These are phyloP conservation scores for Penicillium corylophilum DNA, from an alignment of 2,329 filamentous ascomycete species.

Conservation along the genomic window DNA sequence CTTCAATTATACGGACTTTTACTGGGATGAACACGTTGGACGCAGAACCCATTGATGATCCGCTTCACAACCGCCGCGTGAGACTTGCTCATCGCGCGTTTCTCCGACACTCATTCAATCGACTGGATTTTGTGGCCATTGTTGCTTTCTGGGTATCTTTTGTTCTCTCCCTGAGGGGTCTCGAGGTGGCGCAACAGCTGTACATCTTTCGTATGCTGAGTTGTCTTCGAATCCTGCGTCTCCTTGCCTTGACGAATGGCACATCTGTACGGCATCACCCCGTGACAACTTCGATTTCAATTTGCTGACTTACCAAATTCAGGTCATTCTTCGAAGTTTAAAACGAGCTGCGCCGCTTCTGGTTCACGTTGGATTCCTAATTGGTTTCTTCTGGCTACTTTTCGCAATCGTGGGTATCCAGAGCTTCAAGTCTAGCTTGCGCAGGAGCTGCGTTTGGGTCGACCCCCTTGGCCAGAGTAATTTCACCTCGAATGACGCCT, in stretches of 20 bases:
- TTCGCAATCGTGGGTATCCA: slow-evolving; percentile 97
- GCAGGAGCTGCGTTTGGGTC: slow-evolving; percentile 75
- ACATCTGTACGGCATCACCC: slow-evolving; percentile 68
- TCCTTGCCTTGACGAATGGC: slow-evolving; percentile 89
- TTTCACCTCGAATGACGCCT: slow-evolving; percentile 48
- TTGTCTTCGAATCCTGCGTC: slow-evolving; percentile 84
- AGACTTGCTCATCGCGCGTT: slow-evolving; percentile 90
- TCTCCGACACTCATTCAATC: slow-evolving; percentile 90
- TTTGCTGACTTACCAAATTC: slow-evolving; percentile 19
- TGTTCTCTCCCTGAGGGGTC: slow-evolving; percentile 64
- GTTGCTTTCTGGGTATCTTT: slow-evolving; percentile 95
- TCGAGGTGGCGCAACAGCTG: slow-evolving; percentile 69
- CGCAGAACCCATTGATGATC: slow-evolving; percentile 57
- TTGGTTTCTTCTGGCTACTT: slow-evolving; percentile 95
- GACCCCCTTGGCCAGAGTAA: slow-evolving; percentile 53
- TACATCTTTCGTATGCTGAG: slow-evolving; percentile 97
- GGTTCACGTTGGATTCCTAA: slow-evolving; percentile 88
- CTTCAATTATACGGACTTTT: slow-evolving; percentile 71
- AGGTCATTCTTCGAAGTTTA: slow-evolving; percentile 90
- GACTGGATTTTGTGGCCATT: slow-evolving; percentile 90
- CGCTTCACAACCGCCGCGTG: slow-evolving; percentile 74
- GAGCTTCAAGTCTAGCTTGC: slow-evolving; percentile 84
- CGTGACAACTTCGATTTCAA: not conserved
- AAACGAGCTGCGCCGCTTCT: slow-evolving; percentile 93
- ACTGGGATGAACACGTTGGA: slow-evolving; percentile 69